phyloP scores from a whole-genome alignment of 1,284 basidiomycete genomes.

The Ustilago trichophora region DNA sequence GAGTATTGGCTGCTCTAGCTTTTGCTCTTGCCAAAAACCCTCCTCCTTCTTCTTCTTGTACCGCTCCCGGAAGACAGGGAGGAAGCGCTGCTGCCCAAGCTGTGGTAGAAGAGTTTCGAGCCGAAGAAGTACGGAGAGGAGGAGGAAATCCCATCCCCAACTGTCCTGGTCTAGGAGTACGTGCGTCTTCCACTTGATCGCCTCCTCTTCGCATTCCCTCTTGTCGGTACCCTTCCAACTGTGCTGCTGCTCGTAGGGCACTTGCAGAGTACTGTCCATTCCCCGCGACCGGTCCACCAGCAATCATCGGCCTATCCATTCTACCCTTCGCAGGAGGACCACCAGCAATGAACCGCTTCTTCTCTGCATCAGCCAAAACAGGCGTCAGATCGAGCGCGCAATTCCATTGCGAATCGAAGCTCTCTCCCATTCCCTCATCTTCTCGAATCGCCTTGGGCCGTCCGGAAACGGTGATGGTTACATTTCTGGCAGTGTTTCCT shows the following conservation, averaged over 20 bases:
- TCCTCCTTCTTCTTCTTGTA: neutral
- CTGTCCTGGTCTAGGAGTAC: conserved; percentile 28
- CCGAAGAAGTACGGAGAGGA: conserved; percentile 9
- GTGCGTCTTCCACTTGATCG: neutral
- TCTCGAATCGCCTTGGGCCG: conserved; percentile 7
- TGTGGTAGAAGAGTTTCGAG: conserved; percentile 5
- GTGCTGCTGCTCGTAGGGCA: conserved; percentile 9
- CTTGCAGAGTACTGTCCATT: conserved; percentile 31
- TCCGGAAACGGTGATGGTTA: conserved; percentile 34
- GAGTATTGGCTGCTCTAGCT: conserved; percentile 12
- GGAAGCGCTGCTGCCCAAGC: neutral
- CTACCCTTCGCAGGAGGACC: neutral
- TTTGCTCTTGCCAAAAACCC: conserved; percentile 19
- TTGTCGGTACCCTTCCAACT: neutral
- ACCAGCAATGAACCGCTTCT: conserved; percentile 7
- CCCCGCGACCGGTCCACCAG: conserved; percentile 18
- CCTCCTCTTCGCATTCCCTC: neutral
- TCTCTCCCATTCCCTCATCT: conserved; percentile 11
- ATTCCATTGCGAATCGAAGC: conserved; percentile 48
- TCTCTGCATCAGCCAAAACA: conserved; percentile 20
- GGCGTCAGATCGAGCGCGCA: conserved; percentile 36
- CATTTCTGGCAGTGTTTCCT: conserved; percentile 18
- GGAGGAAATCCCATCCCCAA: conserved; percentile 28
- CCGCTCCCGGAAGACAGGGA: too few species aligned
- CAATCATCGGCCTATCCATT: neutral